Evolutionary conservation across 805 yeast genomes (phyloP).

Genomic region (Suhomyces emberorum): DNA sequence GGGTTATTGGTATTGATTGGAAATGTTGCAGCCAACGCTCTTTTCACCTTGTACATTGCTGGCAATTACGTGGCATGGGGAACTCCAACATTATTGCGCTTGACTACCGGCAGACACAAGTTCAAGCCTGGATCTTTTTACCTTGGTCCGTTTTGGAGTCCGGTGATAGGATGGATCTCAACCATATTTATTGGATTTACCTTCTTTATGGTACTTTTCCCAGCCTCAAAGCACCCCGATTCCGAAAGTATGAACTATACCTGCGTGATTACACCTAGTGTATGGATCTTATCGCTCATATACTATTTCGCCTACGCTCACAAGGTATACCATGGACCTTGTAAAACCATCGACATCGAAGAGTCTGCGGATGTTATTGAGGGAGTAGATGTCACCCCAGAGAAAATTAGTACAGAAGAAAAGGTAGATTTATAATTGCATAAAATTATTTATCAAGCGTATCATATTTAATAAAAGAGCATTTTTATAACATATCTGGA

Average conservation of each 20-base stretch:
- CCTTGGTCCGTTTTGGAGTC: conserved; percentile 29
- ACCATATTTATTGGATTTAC: conserved; percentile 34
- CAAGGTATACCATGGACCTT: conserved; percentile 28
- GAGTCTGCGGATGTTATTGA: conserved; percentile 1
- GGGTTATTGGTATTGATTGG: conserved; percentile 42
- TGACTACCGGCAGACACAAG: conserved; percentile 34
- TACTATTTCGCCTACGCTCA: conserved; percentile 27
- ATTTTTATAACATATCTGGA: too few relatives aligned
- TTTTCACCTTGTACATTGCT: conserved; percentile 35
- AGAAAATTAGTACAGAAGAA: too few relatives aligned
- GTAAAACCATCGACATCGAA: conserved; percentile 22
- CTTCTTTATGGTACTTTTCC: conserved; percentile 37
- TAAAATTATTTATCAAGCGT: too few relatives aligned
- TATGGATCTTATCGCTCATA: conserved; percentile 24
- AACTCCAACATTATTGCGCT: conserved; percentile 32
- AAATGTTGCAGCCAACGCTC: conserved; percentile 40
- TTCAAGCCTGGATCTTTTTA: conserved; percentile 40
- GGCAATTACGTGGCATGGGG: conserved; percentile 34
- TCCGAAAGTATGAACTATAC: conserved; percentile 27
- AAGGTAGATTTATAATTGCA: too few relatives aligned
- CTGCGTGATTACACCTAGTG: conserved; percentile 24
- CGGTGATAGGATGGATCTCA: conserved; percentile 27
- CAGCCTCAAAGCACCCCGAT: conserved; percentile 25
- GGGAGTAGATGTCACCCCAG: conserved; percentile 1
- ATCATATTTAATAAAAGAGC: too few relatives aligned